Base-by-base conservation (phyloP, 2,329 filamentous ascomycete species). In the Lojkania enalia region DNA sequence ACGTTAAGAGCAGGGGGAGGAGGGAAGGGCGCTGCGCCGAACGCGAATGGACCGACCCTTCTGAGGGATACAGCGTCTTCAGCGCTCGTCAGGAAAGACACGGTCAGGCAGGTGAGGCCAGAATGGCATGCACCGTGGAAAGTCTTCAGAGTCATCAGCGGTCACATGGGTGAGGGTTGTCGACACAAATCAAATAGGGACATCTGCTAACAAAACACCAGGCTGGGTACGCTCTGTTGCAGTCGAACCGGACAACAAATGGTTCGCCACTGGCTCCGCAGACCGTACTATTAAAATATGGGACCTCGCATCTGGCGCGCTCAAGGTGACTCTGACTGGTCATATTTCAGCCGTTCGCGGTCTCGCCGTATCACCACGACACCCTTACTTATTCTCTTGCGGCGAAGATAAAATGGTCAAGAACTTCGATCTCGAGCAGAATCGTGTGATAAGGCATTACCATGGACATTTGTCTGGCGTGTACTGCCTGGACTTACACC, bases 401-500 rank as follows among this genome's bases (percentile, higher is more conserved):
- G 95, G 90, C 46, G 94, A 99, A 72, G 94, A 99, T 70, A 99
- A 99, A 77, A 96, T 96, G 91, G 94, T 99, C 51, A 99, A 99
- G 73, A 99, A 94, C 74, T 99, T 94, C 94, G 94, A 99, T 74
- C 75, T 99, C 60, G 35, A 46, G 29, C 23, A 14, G 6, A 46
- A 50, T 33, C 31, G 11, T 11, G 20, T n/a, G 48, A 96, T 97
- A 64, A 83, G 92, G 29, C 90, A 96, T 72, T 99, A 97, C 70
- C 94, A 99, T 69, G 95, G 95, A 14, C 94, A 99, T 73, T 76
- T 99, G 16, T 95, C 89, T 59, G 94, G 94, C 53, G 94, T 99
- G 3, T 99, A 99, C 73, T 91, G 91, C 1, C 77, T 99, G 4
- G 83, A 88, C 2, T 76, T 99, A n/a, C 94, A 99, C 66, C 94